Evolutionary conservation across 306 rosid species (phyloP), one percentile per base, ranked within the genome.

Genomic region (Cicer cuneatum): DNA sequence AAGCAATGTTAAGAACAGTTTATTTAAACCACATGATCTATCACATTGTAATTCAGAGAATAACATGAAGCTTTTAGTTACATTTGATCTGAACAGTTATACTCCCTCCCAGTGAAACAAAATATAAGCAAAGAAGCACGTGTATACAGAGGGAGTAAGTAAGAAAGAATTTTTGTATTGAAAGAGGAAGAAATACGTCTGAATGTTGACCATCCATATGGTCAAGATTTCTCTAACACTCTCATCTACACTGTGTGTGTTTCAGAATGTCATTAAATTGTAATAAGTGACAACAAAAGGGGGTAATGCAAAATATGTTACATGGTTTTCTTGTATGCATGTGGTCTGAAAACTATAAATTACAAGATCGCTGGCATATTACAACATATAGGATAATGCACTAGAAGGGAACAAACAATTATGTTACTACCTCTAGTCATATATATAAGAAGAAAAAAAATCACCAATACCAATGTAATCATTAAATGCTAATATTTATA

Each of bases 1-100:
- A 46, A 59, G 79, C 75, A 53, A 69, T 46, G 63, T 14, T 39
- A 47, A 56, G 38, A 65, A 74, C 38, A 51, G 5, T 7, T 59
- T 15, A 18, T 54, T 24, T 80, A 40, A 64, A 78, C 75, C 66
- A 63, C 64, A 69, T 66, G 48, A 54, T 15, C 65, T 46, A 54
- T 64, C 69, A 76, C 54, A 56, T 37, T 57, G 37, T 33, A 71
- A 52, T 63, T 58, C 42, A 53, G 37, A 80, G 29, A 63, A 64
- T 33, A 78, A 65, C 74, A 62, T 11, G 29, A 71, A 45, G 42
- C 52, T 13, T 47, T 35, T 18, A 37, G 13, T 43, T 43, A 53
- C 40, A 59, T 18, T 41, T 64, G 38, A 58, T 33, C 43, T 12
- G 11, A 65, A 65, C 39, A 65, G 54, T 67, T 65, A 29, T 51